Base-by-base conservation (phyloP, 1,139 yeast species). In the Arxiozyma heterogenica region DNA sequence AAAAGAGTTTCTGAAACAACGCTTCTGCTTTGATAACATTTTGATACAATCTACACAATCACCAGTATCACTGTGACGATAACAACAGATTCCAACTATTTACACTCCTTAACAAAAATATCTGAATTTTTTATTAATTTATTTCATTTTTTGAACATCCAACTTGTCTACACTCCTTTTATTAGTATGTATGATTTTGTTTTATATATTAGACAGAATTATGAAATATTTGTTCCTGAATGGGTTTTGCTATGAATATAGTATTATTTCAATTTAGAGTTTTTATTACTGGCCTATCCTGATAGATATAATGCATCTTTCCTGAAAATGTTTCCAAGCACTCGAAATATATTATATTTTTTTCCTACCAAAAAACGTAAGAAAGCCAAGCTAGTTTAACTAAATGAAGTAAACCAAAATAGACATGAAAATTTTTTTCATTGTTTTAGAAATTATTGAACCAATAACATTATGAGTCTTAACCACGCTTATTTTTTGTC, bases 81-180 rank as follows among this genome's bases (percentile, higher is more conserved):
- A 43, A 21, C 30, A 43, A 43, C 39, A n/a, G 39, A 21, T 53
- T 52, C 60, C 60, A 58, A 58, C 60, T 58, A 58, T 57, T 57
- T 57, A 57, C 60, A 53, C 46, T 55, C 58, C 56, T 55, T 51
- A 46, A 23, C 21, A 21, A 34, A 45, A 22, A 34, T 46, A 21
- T 44, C n/a, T 38, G 12, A 23, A 30, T 30, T 49, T 22, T 18
- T 30, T 43, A 43, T 27, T 21, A 22, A 27, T 27, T 7, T 20
- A 41, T 17, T 17, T 41, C 21, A 43, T 50, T 51, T 51, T 47
- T 44, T 43, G 30, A 43, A 34, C 21, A 41, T 46, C 57, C 57
- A 52, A 54, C 54, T 54, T 47, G 27, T 52, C 42, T 50, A 50
- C 57, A 56, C 55, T 57, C 58, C 59, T 56, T 57, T 55, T 45